phyloP scores from a whole-genome alignment of 192 early-diverging fungal genomes.

The Rhizophagus sp. region DNA sequence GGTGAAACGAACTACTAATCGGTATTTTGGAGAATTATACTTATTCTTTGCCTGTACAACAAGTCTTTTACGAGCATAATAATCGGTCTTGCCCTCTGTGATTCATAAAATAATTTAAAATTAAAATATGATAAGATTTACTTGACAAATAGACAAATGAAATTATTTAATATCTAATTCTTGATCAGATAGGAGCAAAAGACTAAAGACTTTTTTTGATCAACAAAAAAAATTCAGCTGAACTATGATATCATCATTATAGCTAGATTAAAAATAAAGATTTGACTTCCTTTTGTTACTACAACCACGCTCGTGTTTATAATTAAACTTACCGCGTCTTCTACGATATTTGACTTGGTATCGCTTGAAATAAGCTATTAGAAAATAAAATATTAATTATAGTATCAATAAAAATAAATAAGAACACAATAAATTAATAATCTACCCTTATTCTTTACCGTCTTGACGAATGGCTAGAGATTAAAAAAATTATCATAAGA shows the following conservation, averaged over 20 bases:
- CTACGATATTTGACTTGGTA: slow-evolving; percentile 99
- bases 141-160: background rate
- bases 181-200: slow-evolving; percentile 90
- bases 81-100: slow-evolving; percentile 99
- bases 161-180: background rate
- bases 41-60: slow-evolving; percentile 99
- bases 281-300: background rate
- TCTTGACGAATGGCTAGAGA: slow-evolving; percentile 71
- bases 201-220: slow-evolving; percentile 50
- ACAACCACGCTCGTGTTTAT: background rate
- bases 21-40: slow-evolving; percentile 99
- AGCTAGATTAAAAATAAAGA: background rate
- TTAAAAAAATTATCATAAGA: background rate
- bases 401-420: background rate
- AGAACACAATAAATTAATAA: background rate
- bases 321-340: slow-evolving; percentile 80
- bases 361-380: slow-evolving; percentile 94
- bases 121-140: background rate
- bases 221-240: slow-evolving; percentile 71
- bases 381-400: background rate
- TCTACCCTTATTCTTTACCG: slow-evolving; percentile 86
- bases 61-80: slow-evolving; percentile 98
- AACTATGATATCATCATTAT: slow-evolving; percentile 81
- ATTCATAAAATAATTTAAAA: slow-evolving; percentile 9
- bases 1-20: slow-evolving; percentile 99